phyloP scores from a whole-genome alignment of 2,329 filamentous ascomycete genomes.

The Thielaviopsis cerberus region DNA sequence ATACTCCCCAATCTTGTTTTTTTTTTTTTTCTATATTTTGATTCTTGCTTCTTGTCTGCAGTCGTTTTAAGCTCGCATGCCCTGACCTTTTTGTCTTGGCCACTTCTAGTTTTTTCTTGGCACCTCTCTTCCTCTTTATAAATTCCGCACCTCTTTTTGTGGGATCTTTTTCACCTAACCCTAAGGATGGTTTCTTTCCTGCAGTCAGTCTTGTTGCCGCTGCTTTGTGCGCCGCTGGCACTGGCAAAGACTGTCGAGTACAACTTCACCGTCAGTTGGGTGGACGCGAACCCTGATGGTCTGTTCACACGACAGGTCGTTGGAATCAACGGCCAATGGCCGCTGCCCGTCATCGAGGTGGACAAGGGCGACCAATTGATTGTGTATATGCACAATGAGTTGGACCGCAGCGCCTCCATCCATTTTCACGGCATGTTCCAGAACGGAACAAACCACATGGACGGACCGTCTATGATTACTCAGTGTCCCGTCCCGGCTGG shows the following conservation, averaged over 20 bases:
- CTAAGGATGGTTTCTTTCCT: conserved; percentile 3
- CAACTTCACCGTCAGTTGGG: conserved; percentile 44
- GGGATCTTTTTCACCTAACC: neutral
- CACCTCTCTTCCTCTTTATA: neutral
- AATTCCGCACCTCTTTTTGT: neutral
- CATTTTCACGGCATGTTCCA: conserved; percentile 46
- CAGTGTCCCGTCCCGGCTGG: conserved; percentile 39
- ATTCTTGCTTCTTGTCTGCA: neutral
- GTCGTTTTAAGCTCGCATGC: conserved; percentile 3
- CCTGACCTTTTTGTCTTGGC: conserved; percentile 1
- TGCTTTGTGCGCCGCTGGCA: conserved; percentile 15
- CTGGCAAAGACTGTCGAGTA: conserved; percentile 28
- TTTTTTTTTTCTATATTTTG: neutral
- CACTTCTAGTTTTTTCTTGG: conserved; percentile 1
- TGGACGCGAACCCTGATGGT: conserved; percentile 42
- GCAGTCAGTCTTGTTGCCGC: conserved; percentile 9
- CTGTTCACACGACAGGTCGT: conserved; percentile 35
- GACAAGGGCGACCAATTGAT: conserved; percentile 33
- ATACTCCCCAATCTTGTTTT: neutral
- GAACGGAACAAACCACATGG: conserved; percentile 38
- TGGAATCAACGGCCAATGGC: conserved; percentile 48
- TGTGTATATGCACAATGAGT: conserved; percentile 29
- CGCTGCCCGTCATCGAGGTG: conserved; percentile 39
- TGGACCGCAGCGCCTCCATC: conserved; percentile 33
- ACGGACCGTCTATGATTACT: conserved; percentile 37